A percentile compares a stretch with the other conserved stretches of the same genome.
Conservation (phyloP, 225 moss, liverwort and hornwort genomes). For the Asterella californica region DNA sequence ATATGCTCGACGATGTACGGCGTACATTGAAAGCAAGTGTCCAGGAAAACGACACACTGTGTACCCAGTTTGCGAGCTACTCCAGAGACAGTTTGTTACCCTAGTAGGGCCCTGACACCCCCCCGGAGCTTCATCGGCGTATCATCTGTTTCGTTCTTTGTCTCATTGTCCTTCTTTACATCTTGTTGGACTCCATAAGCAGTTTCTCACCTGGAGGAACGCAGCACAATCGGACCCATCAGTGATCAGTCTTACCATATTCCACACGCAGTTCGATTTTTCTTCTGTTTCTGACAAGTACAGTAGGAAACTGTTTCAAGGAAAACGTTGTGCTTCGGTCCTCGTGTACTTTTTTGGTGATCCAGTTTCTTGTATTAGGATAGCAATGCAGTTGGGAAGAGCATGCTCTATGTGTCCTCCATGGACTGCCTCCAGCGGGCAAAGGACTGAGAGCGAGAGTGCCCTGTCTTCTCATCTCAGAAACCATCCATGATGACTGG, state of each 20-base stretch:
- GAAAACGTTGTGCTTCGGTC: neutral
- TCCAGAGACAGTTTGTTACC: neutral
- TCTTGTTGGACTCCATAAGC: neutral
- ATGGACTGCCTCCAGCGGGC: neutral
- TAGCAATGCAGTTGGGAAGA: neutral
- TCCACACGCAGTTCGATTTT: neutral
- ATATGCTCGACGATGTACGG: neutral
- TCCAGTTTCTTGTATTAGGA: neutral
- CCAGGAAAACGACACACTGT: neutral
- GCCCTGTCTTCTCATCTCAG: neutral
- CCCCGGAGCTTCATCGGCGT: neutral
- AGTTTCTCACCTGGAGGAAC: neutral
- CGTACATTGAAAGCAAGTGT: neutral
- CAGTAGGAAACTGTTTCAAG: neutral
- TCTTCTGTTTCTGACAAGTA: neutral
- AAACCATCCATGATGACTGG: neutral
- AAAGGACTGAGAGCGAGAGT: neutral
- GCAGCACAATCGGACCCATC: neutral
- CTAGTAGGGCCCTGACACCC: neutral
- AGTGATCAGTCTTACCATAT: no score
- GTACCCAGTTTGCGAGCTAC: neutral
- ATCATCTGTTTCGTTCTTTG: constrained; percentile 3
- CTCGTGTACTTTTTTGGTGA: neutral
- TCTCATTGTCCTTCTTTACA: neutral
- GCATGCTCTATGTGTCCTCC: neutral